Base-by-base conservation (phyloP, 768 basidiomycete species). In the Neoboletus subvelutipes region DNA sequence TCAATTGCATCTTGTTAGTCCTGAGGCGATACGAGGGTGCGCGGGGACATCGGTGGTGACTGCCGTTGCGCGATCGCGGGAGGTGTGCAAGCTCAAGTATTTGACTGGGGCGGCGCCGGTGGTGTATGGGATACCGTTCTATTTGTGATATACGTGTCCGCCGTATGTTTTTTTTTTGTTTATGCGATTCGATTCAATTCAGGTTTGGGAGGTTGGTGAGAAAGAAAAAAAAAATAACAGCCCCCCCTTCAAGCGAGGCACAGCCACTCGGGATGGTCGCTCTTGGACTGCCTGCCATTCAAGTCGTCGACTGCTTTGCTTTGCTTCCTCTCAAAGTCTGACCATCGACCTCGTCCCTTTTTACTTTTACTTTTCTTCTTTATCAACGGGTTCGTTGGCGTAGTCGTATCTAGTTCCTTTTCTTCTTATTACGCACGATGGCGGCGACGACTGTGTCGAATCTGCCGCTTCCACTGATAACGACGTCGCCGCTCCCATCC, bases 71-170 rank as follows among this genome's bases (percentile, higher is more conserved):
- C 76, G 82, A 59, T 85, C 93, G 26, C 78, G 97, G 61, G 83
- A 88, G 24, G 77, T 78, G 20, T 97, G 94, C 75, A 95, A 94
- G 74, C 77, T 99, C 36, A 89, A 85, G 69, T 98, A 94, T 71
- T 77, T 98, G 55, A 98, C 94, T 29, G 97, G 96, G 2, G 94
- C 95, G 1, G 94, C 97, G 13, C 89, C 94, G 15, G 87, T 99
- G 0, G 87, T 95, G 12, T 98, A 98, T 69, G 97, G 97, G 2
- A 88, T 99, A 63, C 97, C 97, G 3, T 93, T 95, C 66, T 93
- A 92, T 72, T 70, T 97, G 57, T 83, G 70, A 64, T 41, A 12
- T 15, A 3, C 15, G 45, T n/a, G n/a, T n/a, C 31, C 24, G 22
- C 20, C 43, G 24, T 31, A 50, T 33, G 28, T 50, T 45, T 48